Conservation (phyloP, 208 protist genomes). For the Crithidia acanthocephali region DNA sequence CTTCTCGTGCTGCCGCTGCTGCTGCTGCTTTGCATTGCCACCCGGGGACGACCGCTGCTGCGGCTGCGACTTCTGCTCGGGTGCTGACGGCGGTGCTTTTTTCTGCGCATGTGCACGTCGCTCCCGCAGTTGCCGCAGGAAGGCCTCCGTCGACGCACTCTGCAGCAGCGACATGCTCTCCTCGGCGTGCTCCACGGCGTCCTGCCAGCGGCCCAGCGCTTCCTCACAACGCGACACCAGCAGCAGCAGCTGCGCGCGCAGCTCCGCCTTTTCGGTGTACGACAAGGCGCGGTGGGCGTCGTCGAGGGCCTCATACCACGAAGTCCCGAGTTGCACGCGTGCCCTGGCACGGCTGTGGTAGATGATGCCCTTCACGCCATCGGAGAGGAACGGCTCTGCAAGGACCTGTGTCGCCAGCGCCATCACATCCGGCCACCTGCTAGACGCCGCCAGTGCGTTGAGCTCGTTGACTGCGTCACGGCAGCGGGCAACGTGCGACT, state of each 20-base stretch:
- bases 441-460: not conserved
- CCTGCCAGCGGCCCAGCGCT: conserved; percentile 53
- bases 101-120: conserved; percentile 26
- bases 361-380: conserved; percentile 36
- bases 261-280: conserved; percentile 24
- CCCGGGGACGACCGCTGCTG: not conserved
- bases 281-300: conserved; percentile 49
- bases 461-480: conserved; percentile 19
- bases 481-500: conserved; percentile 29
- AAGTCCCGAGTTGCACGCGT: conserved; percentile 32
- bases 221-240: conserved; percentile 62
- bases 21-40: not conserved
- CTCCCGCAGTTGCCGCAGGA: conserved; percentile 26
- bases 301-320: conserved; percentile 64
- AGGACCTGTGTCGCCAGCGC: conserved; percentile 1
- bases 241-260: conserved; percentile 41
- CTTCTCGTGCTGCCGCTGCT: conserved; percentile 9
- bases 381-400: conserved; percentile 13
- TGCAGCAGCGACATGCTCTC: conserved; percentile 35
- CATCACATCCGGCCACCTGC: conserved; percentile 14
- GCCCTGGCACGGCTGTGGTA: conserved; percentile 44
- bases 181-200: conserved; percentile 52
- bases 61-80: not conserved
- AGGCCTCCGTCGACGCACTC: conserved; percentile 13
- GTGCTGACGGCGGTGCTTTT: not conserved